Evolutionary conservation across 805 yeast genomes (phyloP).

Genomic region (Priceomyces castillae): DNA sequence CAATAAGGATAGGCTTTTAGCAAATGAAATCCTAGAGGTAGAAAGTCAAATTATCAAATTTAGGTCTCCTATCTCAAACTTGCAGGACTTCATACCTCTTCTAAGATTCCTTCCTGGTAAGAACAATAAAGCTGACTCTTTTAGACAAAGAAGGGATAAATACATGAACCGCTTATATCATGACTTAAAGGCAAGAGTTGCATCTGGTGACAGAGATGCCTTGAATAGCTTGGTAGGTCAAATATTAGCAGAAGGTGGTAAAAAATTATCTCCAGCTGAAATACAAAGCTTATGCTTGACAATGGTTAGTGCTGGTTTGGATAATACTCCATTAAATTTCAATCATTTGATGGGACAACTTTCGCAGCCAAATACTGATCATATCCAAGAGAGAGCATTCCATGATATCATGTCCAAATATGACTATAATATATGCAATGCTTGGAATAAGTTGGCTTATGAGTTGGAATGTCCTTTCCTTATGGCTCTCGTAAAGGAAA

Average conservation of each 20-base stretch:
- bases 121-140: conserved; percentile 13
- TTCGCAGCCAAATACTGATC: conserved; percentile 32
- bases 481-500: conserved; percentile 59
- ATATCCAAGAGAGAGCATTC: conserved; percentile 32
- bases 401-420: conserved; percentile 35
- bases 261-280: conserved; percentile 34
- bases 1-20: conserved; percentile 31
- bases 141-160: conserved; percentile 42
- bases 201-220: conserved; percentile 22
- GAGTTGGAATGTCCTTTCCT: conserved; percentile 46
- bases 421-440: conserved; percentile 27
- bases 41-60: conserved; percentile 56
- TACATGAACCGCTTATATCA: conserved; percentile 43
- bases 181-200: conserved; percentile 14
- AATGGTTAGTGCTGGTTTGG: conserved; percentile 78
- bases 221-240: conserved; percentile 33
- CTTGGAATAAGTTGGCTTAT: conserved; percentile 31
- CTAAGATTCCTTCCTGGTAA: conserved; percentile 30
- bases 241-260: conserved; percentile 9
- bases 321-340: conserved; percentile 64
- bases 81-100: conserved; percentile 53
- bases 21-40: conserved; percentile 52
- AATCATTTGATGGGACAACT: conserved; percentile 61
- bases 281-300: conserved; percentile 62
- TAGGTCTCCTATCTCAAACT: conserved; percentile 56